Conservation (phyloP, 2,329 filamentous ascomycete species). For the Sporothrix brasiliensis region DNA sequence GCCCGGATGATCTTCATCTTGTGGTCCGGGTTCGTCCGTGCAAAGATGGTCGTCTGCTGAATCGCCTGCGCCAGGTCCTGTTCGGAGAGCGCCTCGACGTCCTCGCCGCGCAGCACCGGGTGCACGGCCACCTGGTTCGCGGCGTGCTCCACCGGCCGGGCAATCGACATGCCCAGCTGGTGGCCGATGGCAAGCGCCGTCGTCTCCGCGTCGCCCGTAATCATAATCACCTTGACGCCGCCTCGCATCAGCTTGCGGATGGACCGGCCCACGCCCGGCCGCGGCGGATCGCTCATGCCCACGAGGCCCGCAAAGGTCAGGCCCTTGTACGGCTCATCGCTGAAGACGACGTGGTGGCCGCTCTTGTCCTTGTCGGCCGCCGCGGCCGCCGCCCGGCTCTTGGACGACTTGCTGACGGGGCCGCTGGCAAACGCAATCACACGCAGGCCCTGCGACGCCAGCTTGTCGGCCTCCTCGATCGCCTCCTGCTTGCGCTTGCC, state of each 20-base stretch:
- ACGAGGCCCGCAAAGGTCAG: slow-evolving; percentile 90
- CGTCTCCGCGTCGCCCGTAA: slow-evolving; percentile 93
- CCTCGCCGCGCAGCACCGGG: slow-evolving; percentile 81
- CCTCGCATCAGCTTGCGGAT: slow-evolving; percentile 90
- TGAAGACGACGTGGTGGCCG: slow-evolving; percentile 47
- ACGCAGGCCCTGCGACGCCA: slow-evolving; percentile 86
- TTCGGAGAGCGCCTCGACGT: slow-evolving; percentile 90
- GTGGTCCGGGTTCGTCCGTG: slow-evolving; percentile 93
- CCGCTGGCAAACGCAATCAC: slow-evolving; percentile 95
- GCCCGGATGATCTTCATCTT: slow-evolving; percentile 96
- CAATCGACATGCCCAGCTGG: slow-evolving; percentile 91
- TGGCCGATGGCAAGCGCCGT: slow-evolving; percentile 92
- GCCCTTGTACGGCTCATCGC: slow-evolving; percentile 76
- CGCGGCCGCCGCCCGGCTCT: slow-evolving; percentile 54
- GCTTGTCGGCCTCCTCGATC: slow-evolving; percentile 74
- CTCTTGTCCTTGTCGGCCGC: slow-evolving; percentile 36
- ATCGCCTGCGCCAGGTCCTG: slow-evolving; percentile 83
- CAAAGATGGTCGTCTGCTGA: slow-evolving; percentile 88
- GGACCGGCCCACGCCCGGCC: slow-evolving; percentile 84
- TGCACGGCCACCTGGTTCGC: slow-evolving; percentile 62
- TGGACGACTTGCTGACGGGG: slow-evolving; percentile 45
- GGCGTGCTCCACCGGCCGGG: slow-evolving; percentile 54
- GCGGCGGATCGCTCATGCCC: slow-evolving; percentile 95
- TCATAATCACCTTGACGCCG: slow-evolving; percentile 98
- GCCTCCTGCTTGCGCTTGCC: slow-evolving; percentile 73